A percentile compares a stretch with the other conserved stretches of the same genome.
Conservation (phyloP, 345 rosid genomes). For the Raphanus sativus region DNA sequence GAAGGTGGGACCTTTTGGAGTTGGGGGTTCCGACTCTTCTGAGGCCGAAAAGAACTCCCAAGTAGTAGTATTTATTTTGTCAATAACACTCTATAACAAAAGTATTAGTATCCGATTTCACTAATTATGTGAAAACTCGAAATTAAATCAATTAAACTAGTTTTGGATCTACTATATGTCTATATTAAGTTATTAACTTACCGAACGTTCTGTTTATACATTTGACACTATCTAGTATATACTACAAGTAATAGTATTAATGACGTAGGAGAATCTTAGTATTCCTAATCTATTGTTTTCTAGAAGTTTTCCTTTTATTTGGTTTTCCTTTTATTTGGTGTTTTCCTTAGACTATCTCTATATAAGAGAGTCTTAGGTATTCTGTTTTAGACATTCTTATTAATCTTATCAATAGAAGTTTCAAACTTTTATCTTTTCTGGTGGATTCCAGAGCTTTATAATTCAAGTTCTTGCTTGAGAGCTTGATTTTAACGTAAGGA, state of each 20-base stretch:
- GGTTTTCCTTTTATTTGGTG: too few species aligned
- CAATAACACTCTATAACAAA: background rate
- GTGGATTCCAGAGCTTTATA: too few species aligned
- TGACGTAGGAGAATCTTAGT: too few species aligned
- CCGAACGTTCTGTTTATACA: background rate
- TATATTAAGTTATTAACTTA: background rate
- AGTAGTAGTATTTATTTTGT: background rate
- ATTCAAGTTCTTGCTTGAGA: too few species aligned
- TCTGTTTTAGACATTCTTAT: too few species aligned
- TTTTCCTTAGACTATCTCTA: too few species aligned
- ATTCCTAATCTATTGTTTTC: too few species aligned
- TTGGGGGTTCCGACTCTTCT: slow-evolving; percentile 1
- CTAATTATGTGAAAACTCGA: background rate
- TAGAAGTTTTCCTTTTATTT: too few species aligned
- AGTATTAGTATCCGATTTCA: background rate
- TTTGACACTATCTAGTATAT: background rate
- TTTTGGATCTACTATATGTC: background rate
- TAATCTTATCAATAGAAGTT: too few species aligned
- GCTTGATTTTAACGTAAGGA: too few species aligned
- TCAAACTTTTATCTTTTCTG: too few species aligned
- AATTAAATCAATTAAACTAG: background rate
- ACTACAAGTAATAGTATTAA: background rate
- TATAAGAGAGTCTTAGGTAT: too few species aligned
- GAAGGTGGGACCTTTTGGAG: slow-evolving; percentile 10
- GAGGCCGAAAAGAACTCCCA: slow-evolving; percentile 15